Percentiles rank a stretch among this genome's conserved stretches.
These are phyloP conservation scores for Neurospora sp. DNA, from an alignment of 495 filamentous ascomycete species.

Conservation along the genomic window DNA sequence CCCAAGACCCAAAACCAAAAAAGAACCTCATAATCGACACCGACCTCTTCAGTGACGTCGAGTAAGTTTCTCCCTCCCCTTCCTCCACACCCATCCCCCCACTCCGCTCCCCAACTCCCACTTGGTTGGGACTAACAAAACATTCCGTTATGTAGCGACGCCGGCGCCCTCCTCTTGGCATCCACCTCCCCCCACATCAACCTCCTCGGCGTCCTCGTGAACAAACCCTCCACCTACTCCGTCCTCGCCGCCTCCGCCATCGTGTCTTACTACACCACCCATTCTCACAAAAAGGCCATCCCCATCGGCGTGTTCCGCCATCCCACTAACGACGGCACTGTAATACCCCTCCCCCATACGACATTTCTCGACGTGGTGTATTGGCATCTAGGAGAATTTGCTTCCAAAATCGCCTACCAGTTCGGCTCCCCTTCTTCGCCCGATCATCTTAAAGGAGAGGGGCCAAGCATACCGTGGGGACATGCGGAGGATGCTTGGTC, in stretches of 20 bases:
- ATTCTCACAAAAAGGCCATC: slow-evolving; percentile 3
- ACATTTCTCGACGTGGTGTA: slow-evolving; percentile 32
- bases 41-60: slow-evolving; percentile 34
- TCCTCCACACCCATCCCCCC: background rate
- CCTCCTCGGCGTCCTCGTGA: slow-evolving; percentile 35
- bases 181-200: slow-evolving; percentile 20
- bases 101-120: background rate
- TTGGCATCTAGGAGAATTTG: slow-evolving; percentile 23
- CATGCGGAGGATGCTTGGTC: slow-evolving; percentile 16
- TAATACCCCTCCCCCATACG: slow-evolving; percentile 20
- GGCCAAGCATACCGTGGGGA: slow-evolving; percentile 34
- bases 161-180: slow-evolving; percentile 26
- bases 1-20: background rate
- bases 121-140: background rate
- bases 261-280: slow-evolving; percentile 32
- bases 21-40: slow-evolving; percentile 32
- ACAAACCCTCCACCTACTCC: slow-evolving; percentile 32
- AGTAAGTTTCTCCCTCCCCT: slow-evolving; percentile 11
- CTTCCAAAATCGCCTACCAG: background rate
- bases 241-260: slow-evolving; percentile 32
- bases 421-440: background rate
- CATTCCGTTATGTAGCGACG: slow-evolving; percentile 13
- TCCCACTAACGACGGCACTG: background rate
- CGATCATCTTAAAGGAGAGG: slow-evolving; percentile 11
- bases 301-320: slow-evolving; percentile 27